These are phyloP conservation scores for Cucurbita pepo DNA, from an alignment of 306 rosid genomes.

Conservation along the genomic window DNA sequence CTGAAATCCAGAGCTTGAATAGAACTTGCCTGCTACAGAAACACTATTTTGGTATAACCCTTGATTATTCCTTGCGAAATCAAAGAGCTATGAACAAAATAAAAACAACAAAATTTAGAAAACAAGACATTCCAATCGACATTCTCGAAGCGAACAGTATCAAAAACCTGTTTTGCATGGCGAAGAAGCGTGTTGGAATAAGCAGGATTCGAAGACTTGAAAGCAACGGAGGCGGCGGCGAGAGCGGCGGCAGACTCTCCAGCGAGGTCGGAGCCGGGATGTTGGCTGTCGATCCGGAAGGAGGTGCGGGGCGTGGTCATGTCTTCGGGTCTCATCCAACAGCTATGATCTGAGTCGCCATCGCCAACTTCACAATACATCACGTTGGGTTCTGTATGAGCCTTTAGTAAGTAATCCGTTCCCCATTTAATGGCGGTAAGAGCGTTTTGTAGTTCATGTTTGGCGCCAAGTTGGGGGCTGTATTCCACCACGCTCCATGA, in stretches of 20 bases:
- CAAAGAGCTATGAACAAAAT: constrained; percentile 21
- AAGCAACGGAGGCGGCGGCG: constrained; percentile 44
- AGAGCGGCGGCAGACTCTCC: constrained; percentile 53
- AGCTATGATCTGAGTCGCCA: constrained; percentile 31
- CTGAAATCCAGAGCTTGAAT: constrained; percentile 46
- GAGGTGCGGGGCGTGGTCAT: constrained; percentile 32
- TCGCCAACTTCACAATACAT: constrained; percentile 46
- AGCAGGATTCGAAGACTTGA: background rate
- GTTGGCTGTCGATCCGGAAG: constrained; percentile 13
- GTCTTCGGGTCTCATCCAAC: constrained; percentile 67
- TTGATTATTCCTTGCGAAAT: constrained; percentile 20
- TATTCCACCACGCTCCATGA: constrained; percentile 55
- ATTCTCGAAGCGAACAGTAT: too few relatives aligned
- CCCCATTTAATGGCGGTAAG: constrained; percentile 50
- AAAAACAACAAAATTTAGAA: background rate
- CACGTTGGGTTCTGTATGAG: constrained; percentile 22
- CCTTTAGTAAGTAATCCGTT: constrained; percentile 38
- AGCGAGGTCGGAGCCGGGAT: constrained; percentile 54
- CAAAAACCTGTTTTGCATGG: constrained; percentile 35
- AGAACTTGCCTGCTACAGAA: constrained; percentile 8
- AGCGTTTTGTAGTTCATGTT: constrained; percentile 23
- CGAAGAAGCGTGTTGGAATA: constrained; percentile 16
- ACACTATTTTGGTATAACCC: constrained; percentile 31
- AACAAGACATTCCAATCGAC: too few relatives aligned
- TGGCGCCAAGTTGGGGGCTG: background rate